phyloP scores from a whole-genome alignment of 257 asterid genomes.

The Marsdenia floribunda region DNA sequence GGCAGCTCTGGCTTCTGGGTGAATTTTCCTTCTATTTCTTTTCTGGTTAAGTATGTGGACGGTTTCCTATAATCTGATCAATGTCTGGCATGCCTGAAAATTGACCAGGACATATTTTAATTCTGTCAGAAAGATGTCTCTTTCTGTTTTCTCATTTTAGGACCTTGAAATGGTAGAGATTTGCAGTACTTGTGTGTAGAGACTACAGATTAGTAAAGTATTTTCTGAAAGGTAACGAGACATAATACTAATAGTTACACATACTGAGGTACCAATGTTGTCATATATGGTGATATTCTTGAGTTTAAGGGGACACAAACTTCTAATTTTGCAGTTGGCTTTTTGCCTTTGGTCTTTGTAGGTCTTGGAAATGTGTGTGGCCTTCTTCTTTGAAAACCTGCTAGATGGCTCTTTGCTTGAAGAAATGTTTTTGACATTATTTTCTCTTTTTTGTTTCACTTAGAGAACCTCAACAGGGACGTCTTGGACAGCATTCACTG shows the following conservation, averaged over 20 bases:
- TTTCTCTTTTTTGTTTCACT: constrained; percentile 3
- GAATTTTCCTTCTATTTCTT: constrained; percentile 24
- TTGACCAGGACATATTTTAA: not conserved
- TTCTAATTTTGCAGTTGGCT: not conserved
- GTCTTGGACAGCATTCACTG: constrained; percentile 48
- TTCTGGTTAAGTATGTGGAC: constrained; percentile 1
- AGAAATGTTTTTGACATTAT: not conserved
- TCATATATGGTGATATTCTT: not conserved
- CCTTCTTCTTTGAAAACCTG: not conserved
- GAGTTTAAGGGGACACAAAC: not conserved
- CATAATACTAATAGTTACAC: not conserved
- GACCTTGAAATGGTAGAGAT: not conserved
- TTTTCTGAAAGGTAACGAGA: not conserved
- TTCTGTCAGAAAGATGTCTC: not conserved
- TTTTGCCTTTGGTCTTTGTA: not conserved
- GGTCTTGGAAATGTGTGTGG: not conserved
- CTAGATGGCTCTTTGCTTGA: constrained; percentile 5
- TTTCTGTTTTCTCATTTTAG: not conserved
- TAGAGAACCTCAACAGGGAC: constrained; percentile 51
- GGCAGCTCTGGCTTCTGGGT: constrained; percentile 85
- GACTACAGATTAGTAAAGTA: not conserved
- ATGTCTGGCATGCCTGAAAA: not conserved
- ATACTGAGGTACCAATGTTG: not conserved
- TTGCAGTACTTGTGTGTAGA: not conserved
- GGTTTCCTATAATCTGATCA: not conserved